phyloP scores from a whole-genome alignment of 208 protist genomes.

The Leishmania martiniquensis region DNA sequence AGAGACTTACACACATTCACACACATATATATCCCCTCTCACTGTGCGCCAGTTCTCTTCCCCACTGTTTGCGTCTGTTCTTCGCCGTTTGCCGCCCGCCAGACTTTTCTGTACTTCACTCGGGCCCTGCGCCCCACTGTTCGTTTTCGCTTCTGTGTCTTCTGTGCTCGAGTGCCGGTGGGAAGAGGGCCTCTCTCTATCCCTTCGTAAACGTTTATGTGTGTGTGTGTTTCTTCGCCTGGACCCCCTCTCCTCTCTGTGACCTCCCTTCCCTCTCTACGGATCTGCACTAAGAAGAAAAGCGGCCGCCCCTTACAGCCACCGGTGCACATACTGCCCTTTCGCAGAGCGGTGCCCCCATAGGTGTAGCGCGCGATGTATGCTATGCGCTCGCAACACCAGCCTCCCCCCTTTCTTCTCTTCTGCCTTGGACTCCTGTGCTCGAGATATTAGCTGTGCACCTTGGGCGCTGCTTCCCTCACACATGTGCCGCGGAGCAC shows the following conservation, averaged over 20 bases:
- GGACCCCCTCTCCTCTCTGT: not conserved
- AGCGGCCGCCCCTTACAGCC: not conserved
- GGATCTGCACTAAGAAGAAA: not conserved
- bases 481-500: not conserved
- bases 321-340: no score
- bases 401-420: not conserved
- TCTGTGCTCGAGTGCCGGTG: no score
- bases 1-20: not conserved
- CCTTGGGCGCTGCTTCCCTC: not conserved
- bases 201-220: not conserved
- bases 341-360: not conserved
- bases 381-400: not conserved
- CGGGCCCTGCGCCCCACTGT: not conserved
- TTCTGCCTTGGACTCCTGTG: no score
- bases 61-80: not conserved
- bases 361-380: not conserved
- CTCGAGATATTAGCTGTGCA: not conserved
- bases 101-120: not conserved
- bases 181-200: not conserved
- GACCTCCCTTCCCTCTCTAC: not conserved
- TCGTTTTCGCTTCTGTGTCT: not conserved
- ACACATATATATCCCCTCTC: not conserved
- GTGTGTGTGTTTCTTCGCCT: conserved; percentile 3
- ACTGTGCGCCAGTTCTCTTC: not conserved
- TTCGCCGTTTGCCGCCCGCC: no score